Conservation (phyloP, 805 yeast species). For the Metschnikowia borealis region DNA sequence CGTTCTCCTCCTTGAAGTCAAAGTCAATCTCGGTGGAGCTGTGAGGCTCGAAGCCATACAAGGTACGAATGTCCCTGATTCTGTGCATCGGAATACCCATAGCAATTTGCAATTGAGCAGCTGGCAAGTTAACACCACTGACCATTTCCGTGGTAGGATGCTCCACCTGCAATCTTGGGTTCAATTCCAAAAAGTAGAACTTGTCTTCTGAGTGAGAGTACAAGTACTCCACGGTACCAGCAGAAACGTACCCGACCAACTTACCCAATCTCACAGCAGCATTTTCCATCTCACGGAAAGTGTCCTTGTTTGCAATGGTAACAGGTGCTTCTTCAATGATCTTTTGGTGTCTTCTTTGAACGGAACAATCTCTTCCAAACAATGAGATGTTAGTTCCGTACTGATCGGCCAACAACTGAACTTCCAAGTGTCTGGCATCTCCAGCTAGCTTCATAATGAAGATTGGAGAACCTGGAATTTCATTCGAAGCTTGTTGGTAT, state of each 20-base stretch:
- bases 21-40: slow-evolving; percentile 87
- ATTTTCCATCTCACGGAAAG: slow-evolving; percentile 87
- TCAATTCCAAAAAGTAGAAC: slow-evolving; percentile 92
- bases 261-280: slow-evolving; percentile 97
- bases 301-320: slow-evolving; percentile 81
- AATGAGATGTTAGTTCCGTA: slow-evolving; percentile 96
- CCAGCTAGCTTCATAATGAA: slow-evolving; percentile 98
- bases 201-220: slow-evolving; percentile 92
- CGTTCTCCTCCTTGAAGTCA: slow-evolving; percentile 69
- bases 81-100: slow-evolving; percentile 99
- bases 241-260: slow-evolving; percentile 96
- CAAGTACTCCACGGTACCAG: slow-evolving; percentile 98
- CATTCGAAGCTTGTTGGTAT: slow-evolving; percentile 92
- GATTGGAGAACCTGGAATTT: slow-evolving; percentile 98
- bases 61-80: slow-evolving; percentile 84
- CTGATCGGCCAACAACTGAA: slow-evolving; percentile 95
- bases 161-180: slow-evolving; percentile 98
- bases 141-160: slow-evolving; percentile 99
- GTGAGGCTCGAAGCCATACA: slow-evolving; percentile 96
- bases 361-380: slow-evolving; percentile 99
- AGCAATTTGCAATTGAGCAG: slow-evolving; percentile 97
- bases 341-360: slow-evolving; percentile 98
- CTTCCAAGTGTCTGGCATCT: slow-evolving; percentile 96
- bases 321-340: slow-evolving; percentile 99
- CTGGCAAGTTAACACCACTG: slow-evolving; percentile 95